Conservation (phyloP, 73 alveolate species). For the Symbiodinium natans region DNA sequence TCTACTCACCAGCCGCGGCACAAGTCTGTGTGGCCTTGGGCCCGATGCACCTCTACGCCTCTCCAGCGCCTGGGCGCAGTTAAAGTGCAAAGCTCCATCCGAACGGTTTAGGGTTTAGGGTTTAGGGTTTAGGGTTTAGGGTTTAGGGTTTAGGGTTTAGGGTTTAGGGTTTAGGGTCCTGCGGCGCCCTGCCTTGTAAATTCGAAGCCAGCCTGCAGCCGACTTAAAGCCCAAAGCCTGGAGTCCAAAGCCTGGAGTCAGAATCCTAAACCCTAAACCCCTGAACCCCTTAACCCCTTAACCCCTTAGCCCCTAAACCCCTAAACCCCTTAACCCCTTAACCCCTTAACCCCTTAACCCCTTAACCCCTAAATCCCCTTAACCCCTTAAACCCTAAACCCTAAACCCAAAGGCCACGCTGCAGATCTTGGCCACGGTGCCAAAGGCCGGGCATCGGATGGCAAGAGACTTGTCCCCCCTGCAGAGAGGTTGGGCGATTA, state of each 20-base stretch:
- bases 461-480: too few relatives aligned
- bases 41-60: constrained; percentile 44
- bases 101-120: not conserved
- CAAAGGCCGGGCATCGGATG: not conserved
- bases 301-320: too few relatives aligned
- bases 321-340: too few relatives aligned
- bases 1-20: constrained; percentile 1
- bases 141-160: not conserved
- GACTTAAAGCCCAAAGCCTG: too few relatives aligned
- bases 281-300: too few relatives aligned
- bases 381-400: too few relatives aligned
- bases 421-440: constrained; percentile 53
- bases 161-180: not conserved
- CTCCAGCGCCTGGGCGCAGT: constrained; percentile 20
- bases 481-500: too few relatives aligned
- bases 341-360: too few relatives aligned
- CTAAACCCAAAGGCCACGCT: not conserved
- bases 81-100: not conserved
- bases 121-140: not conserved
- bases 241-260: too few relatives aligned
- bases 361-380: too few relatives aligned
- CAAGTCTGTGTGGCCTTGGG: constrained; percentile 46
- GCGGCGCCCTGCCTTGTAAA: not conserved
- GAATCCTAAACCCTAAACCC: too few relatives aligned
- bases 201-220: too few relatives aligned